phyloP scores from a whole-genome alignment of 495 filamentous ascomycete species.

The Aspergillus hancockii region DNA sequence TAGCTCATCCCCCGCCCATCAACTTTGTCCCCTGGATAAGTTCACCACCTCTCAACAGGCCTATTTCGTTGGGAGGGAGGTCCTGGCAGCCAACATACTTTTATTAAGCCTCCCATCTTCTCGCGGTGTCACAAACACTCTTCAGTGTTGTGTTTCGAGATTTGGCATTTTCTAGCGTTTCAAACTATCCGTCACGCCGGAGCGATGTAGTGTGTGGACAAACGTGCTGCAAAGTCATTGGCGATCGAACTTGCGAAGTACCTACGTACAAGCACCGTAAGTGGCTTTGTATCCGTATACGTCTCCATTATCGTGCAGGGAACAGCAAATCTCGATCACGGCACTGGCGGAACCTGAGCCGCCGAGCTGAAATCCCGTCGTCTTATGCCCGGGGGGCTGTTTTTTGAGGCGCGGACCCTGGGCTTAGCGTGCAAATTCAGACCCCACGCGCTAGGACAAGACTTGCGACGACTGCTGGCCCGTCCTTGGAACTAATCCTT shows the following conservation, averaged over 20 bases:
- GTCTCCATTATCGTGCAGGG: too few species aligned
- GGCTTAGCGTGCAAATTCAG: neutral
- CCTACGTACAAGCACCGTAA: too few species aligned
- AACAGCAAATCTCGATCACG: too few species aligned
- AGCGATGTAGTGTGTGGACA: too few species aligned
- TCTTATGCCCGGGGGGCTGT: neutral
- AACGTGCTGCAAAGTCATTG: neutral
- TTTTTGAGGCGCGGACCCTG: neutral
- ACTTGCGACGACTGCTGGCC: too few species aligned
- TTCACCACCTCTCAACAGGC: neutral
- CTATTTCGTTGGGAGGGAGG: neutral
- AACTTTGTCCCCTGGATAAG: neutral
- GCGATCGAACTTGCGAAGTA: too few species aligned
- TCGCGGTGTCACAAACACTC: neutral
- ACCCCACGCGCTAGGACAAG: too few species aligned
- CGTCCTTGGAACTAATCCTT: too few species aligned
- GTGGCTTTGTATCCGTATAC: too few species aligned
- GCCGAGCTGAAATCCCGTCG: neutral
- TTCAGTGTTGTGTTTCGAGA: too few species aligned
- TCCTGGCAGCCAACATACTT: neutral
- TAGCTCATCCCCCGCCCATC: neutral
- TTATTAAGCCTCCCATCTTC: neutral
- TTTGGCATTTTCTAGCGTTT: too few species aligned
- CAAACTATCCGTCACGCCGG: too few species aligned
- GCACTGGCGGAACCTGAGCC: neutral